phyloP scores from a whole-genome alignment of 352 stramenopile genomes.

The Pythium phragmiticola region DNA sequence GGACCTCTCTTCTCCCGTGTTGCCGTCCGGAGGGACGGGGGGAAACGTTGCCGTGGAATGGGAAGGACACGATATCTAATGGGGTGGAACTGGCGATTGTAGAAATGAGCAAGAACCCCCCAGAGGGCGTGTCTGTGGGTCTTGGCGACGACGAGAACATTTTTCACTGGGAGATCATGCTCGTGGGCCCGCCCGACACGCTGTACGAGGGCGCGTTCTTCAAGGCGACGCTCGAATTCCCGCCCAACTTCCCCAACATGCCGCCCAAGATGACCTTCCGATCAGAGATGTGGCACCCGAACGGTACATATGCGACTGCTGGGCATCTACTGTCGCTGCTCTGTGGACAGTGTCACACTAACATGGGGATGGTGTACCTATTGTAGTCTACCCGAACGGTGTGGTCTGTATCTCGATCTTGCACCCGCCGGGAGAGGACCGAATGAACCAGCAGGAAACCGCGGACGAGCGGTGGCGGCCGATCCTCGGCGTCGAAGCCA shows the following conservation, averaged over 20 bases:
- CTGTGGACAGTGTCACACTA: too few species aligned
- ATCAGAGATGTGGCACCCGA: slow-evolving; percentile 99
- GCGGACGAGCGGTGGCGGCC: slow-evolving; percentile 98
- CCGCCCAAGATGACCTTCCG: slow-evolving; percentile 98
- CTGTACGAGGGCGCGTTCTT: slow-evolving; percentile 98
- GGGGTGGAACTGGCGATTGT: slow-evolving; percentile 4
- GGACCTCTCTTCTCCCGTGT: background rate
- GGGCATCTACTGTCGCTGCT: background rate
- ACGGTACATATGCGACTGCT: slow-evolving; percentile 63
- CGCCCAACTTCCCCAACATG: slow-evolving; percentile 98
- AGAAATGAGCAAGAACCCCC: slow-evolving; percentile 98
- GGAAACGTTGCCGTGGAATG: background rate
- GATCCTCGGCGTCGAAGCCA: slow-evolving; percentile 96
- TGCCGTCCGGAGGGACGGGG: background rate
- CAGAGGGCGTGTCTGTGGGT: slow-evolving; percentile 97
- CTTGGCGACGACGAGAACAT: slow-evolving; percentile 98
- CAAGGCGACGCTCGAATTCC: slow-evolving; percentile 97
- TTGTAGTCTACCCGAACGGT: slow-evolving; percentile 95
- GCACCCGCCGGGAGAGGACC: slow-evolving; percentile 97
- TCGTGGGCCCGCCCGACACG: slow-evolving; percentile 95
- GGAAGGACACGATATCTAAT: background rate
- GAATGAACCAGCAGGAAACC: slow-evolving; percentile 97
- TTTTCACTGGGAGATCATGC: slow-evolving; percentile 99
- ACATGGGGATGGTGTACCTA: too few species aligned
- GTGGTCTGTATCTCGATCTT: slow-evolving; percentile 99